Conservation (phyloP, 2,329 filamentous ascomycete species). For the Botryotinia calthae region DNA sequence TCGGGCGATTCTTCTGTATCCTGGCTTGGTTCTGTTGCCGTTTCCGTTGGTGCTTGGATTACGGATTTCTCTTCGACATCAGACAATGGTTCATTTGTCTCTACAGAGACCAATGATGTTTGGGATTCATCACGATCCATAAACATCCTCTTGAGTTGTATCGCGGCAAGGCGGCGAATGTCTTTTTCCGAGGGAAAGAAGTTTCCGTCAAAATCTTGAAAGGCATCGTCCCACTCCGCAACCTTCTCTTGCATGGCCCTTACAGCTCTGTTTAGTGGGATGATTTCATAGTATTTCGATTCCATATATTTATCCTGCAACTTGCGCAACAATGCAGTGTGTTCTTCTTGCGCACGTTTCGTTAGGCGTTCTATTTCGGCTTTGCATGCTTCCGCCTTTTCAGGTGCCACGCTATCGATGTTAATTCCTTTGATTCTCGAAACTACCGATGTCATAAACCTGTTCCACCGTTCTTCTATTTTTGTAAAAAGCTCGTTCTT, state of each 20-base stretch:
- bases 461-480: conserved; percentile 76
- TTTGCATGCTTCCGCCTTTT: conserved; percentile 80
- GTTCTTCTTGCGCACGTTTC: conserved; percentile 81
- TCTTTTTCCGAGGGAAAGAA: conserved; percentile 96
- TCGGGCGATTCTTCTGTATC: conserved; percentile 66
- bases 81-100: conserved; percentile 56
- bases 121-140: conserved; percentile 78
- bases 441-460: conserved; percentile 86
- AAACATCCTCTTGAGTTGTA: conserved; percentile 94
- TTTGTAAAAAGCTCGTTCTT: conserved; percentile 88
- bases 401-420: conserved; percentile 83
- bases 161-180: conserved; percentile 83
- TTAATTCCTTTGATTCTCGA: conserved; percentile 83
- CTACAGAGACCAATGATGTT: conserved; percentile 67
- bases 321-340: conserved; percentile 68
- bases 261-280: conserved; percentile 85
- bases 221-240: conserved; percentile 87
- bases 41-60: conserved; percentile 27
- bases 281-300: conserved; percentile 94
- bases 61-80: conserved; percentile 47
- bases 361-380: conserved; percentile 75
- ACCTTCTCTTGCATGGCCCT: conserved; percentile 91
- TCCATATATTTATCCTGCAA: conserved; percentile 89
- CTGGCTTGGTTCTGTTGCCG: conserved; percentile 46
- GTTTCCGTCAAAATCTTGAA: conserved; percentile 85